Evolutionary conservation across 2,329 filamentous ascomycete genomes (phyloP).

Genomic region (Fusarium falciforme): DNA sequence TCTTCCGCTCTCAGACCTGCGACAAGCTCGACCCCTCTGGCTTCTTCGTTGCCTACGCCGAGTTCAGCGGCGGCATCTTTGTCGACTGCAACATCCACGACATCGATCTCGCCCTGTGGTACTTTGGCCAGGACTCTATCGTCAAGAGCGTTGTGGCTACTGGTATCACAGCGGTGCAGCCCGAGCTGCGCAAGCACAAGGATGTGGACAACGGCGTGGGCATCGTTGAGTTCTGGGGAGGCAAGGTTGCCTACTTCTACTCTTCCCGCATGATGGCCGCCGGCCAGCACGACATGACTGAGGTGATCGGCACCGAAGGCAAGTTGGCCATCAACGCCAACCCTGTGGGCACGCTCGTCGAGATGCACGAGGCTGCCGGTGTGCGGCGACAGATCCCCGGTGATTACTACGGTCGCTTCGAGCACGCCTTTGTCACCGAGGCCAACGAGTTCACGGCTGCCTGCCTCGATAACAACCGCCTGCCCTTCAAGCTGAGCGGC

Average conservation of each 20-base stretch:
- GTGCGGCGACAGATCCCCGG: constrained; percentile 69
- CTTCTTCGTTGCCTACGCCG: constrained; percentile 76
- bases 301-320: constrained; percentile 75
- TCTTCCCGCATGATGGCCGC: constrained; percentile 76
- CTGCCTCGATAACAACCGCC: constrained; percentile 65
- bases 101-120: constrained; percentile 58
- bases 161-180: constrained; percentile 48
- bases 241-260: constrained; percentile 74
- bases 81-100: constrained; percentile 79
- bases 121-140: constrained; percentile 47
- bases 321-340: constrained; percentile 72
- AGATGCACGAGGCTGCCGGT: constrained; percentile 61
- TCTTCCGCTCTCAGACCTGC: constrained; percentile 75
- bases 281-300: constrained; percentile 75
- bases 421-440: constrained; percentile 72
- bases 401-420: constrained; percentile 73
- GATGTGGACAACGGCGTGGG: constrained; percentile 55
- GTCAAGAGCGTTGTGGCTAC: constrained; percentile 47
- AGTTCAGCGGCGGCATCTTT: constrained; percentile 75
- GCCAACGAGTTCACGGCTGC: constrained; percentile 72
- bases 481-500: constrained; percentile 68
- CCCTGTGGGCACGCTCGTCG: constrained; percentile 65
- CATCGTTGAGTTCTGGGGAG: constrained; percentile 73
- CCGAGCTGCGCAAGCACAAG: constrained; percentile 47
- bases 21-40: constrained; percentile 74